A percentile compares a stretch with the other conserved stretches of the same genome.
Evolutionary conservation across 2,329 filamentous ascomycete genomes (phyloP).

Genomic region (Aspergillus sp.): DNA sequence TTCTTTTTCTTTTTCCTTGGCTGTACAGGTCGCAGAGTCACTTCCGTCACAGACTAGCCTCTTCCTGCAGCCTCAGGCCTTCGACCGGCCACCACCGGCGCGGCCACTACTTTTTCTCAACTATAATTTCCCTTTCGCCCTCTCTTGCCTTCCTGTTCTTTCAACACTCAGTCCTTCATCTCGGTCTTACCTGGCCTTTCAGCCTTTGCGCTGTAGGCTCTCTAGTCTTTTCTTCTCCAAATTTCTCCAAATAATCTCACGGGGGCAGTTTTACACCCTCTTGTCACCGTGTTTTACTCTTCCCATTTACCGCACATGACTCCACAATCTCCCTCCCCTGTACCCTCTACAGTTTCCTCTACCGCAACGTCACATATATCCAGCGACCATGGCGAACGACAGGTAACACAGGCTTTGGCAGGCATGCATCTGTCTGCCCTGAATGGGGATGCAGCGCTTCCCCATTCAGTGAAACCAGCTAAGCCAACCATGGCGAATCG

Average conservation of each 20-base stretch:
- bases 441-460: constrained; percentile 40
- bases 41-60: constrained; percentile 27
- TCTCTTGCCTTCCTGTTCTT: constrained; percentile 15
- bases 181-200: constrained; percentile 23
- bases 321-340: constrained; percentile 47
- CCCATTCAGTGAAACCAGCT: constrained; percentile 37
- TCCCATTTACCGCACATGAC: constrained; percentile 44
- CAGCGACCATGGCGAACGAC: constrained; percentile 44
- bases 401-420: constrained; percentile 51
- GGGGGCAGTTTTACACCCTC: constrained; percentile 31
- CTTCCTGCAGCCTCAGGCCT: constrained; percentile 29
- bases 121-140: constrained; percentile 18
- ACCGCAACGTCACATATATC: constrained; percentile 46
- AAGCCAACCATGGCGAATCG: constrained; percentile 51
- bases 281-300: constrained; percentile 27
- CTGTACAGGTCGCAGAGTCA: constrained; percentile 20
- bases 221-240: constrained; percentile 3
- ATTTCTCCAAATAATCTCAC: constrained; percentile 21
- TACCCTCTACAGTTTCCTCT: constrained; percentile 50
- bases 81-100: constrained; percentile 21
- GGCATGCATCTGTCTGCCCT: constrained; percentile 46
- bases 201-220: constrained; percentile 35
- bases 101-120: constrained; percentile 25
- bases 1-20: constrained; percentile 14
- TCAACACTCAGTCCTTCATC: constrained; percentile 11